Percentiles rank a stretch among this genome's conserved stretches.
These are phyloP conservation scores for Alternaria consortialis DNA, from an alignment of 2,329 filamentous ascomycete genomes.

Conservation along the genomic window DNA sequence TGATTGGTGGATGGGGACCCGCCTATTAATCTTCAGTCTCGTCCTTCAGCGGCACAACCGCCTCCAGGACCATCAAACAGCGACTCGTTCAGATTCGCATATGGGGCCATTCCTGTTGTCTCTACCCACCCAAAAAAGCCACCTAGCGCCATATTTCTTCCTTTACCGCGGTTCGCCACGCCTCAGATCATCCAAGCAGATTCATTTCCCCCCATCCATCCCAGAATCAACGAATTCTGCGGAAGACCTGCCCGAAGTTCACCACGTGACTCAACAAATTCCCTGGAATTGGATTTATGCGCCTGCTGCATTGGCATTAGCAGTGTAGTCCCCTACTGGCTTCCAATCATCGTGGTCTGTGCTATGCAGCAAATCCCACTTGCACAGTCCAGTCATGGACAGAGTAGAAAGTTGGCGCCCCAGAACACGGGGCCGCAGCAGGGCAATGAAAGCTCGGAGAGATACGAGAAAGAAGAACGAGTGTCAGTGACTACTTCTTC, in stretches of 20 bases:
- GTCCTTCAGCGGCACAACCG: background rate
- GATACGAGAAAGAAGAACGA: conserved; percentile 27
- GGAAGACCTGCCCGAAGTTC: background rate
- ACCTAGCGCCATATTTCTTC: background rate
- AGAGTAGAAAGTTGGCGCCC: conserved; percentile 26
- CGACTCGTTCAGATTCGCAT: background rate
- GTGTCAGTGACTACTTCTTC: conserved; percentile 20
- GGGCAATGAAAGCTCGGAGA: conserved; percentile 7
- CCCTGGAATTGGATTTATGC: conserved; percentile 1
- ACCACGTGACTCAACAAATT: background rate
- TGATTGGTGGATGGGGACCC: conserved; percentile 4
- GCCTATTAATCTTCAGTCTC: conserved; percentile 3
- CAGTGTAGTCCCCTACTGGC: background rate
- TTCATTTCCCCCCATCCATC: background rate
- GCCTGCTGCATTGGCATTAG: conserved; percentile 4
- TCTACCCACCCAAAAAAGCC: background rate
- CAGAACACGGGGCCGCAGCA: conserved; percentile 20
- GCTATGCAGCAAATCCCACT: conserved; percentile 8
- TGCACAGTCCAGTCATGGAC: conserved; percentile 2
- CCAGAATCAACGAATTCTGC: background rate
- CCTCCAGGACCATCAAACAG: background rate
- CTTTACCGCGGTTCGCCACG: background rate
- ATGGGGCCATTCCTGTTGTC: background rate
- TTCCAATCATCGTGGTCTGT: conserved; percentile 1
- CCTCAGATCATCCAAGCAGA: conserved; percentile 1